Evolutionary conservation across 2,329 filamentous ascomycete species (phyloP).

Genomic region (Phyllosticta citriasiana): DNA sequence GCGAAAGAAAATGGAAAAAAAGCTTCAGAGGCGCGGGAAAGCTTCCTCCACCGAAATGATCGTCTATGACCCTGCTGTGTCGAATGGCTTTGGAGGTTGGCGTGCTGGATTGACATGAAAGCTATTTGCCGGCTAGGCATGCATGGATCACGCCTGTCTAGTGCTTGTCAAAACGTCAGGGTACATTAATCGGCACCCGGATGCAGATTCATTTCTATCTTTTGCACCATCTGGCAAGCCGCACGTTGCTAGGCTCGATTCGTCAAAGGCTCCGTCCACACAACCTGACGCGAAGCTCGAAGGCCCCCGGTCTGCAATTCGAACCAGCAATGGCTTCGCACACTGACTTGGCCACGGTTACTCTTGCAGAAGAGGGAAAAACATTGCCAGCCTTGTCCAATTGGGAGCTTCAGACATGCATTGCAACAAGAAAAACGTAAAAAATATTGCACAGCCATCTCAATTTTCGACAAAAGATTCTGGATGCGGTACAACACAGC

Average conservation of each 20-base stretch:
- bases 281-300: neutral
- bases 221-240: neutral
- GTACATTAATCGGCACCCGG: neutral
- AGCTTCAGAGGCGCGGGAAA: neutral
- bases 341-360: neutral
- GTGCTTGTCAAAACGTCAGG: neutral
- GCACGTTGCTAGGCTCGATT: neutral
- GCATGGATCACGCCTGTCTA: neutral
- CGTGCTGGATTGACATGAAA: neutral
- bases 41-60: neutral
- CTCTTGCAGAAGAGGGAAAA: neutral
- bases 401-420: neutral
- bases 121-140: neutral
- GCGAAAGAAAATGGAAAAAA: neutral
- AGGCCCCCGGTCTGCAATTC: neutral
- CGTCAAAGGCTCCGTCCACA: neutral
- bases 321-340: neutral
- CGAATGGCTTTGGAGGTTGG: neutral
- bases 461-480: neutral
- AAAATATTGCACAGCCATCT: neutral
- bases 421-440: neutral
- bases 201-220: neutral
- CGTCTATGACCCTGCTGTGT: neutral
- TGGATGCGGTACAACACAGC: neutral
- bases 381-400: neutral